phyloP scores from a whole-genome alignment of 768 basidiomycete genomes.

The Calocybe cyanea region DNA sequence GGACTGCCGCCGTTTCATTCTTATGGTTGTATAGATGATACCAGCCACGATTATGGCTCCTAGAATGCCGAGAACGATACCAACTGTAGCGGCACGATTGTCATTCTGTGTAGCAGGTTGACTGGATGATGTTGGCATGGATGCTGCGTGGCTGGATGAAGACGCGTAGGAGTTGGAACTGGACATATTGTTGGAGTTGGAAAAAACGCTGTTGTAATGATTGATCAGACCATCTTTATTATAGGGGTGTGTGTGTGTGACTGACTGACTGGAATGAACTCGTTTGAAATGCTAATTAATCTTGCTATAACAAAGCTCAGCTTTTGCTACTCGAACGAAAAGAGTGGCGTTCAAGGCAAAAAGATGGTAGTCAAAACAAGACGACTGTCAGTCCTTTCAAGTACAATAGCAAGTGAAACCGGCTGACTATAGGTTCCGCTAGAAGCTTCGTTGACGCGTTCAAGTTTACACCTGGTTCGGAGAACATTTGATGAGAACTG shows the following conservation, averaged over 20 bases:
- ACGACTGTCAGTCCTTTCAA: neutral
- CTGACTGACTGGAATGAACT: slow-evolving; percentile 4
- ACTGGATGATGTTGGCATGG: slow-evolving; percentile 1
- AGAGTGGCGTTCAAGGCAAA: slow-evolving; percentile 26
- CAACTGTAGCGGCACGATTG: slow-evolving; percentile 3
- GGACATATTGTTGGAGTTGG: slow-evolving; percentile 9
- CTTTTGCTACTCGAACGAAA: slow-evolving; percentile 23
- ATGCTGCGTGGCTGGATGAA: slow-evolving; percentile 1
- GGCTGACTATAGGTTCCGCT: neutral
- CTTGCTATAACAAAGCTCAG: neutral
- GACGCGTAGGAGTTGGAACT: neutral
- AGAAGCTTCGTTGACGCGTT: slow-evolving; percentile 6
- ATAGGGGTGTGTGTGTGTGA: neutral
- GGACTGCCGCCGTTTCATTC: slow-evolving; percentile 9
- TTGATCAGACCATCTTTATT: neutral
- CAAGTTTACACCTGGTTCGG: slow-evolving; percentile 10
- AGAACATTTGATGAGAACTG: slow-evolving; percentile 19
- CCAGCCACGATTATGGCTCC: slow-evolving; percentile 8
- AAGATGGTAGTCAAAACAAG: neutral
- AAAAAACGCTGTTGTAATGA: neutral
- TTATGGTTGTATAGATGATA: slow-evolving; percentile 6
- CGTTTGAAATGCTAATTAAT: neutral
- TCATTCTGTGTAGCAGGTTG: neutral
- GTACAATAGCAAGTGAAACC: neutral
- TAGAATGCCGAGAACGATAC: slow-evolving; percentile 8